Evolutionary conservation across 495 filamentous ascomycete genomes (phyloP), one percentile per base, ranked within the genome.

Genomic region (Penicillium samsonianum): DNA sequence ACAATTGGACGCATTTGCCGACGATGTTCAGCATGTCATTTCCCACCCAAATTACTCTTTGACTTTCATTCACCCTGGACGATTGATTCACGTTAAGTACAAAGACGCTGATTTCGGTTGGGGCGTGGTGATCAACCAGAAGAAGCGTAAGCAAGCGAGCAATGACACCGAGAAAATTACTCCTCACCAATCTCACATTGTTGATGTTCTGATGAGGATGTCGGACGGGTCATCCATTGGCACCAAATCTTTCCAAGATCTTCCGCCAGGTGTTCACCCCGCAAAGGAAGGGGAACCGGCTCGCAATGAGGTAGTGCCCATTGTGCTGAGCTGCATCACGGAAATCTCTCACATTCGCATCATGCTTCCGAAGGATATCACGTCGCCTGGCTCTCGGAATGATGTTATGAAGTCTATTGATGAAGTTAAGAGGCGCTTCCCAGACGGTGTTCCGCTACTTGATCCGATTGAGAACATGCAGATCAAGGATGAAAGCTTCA

Each of bases 391-490:
- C 28, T 77, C 88, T 37, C 78, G 85, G 30, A 87, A 89, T 23
- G 75, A 63, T 0, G 83, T 89, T 31, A 86, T 85, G 22, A 89
- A 87, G 62, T 65, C 80, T 10, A 63, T 97, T 25, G 82, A 84
- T 30, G 92, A 97, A 65, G 84, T 93, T 5, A 79, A 86, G 61
- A 83, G 81, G 58, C 86, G 95, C 35, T 96, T 98, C 74, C 89
- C 90, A n/a, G 95, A 98, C 70, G 94, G 94, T 2, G 73, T 98
- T 50, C 85, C 94, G 12, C 72, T 91, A 7, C 70, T 98, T 28
- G 94, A 98, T 68, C 95, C 94, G 0, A 85, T 98, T 50, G 92
- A 98, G 67, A 89, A 95, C 65, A 97, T 98, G 94, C 77, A 81
- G 14, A 97, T 98, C 68, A 87, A 78, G 16, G 94, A 98, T 68